Evolutionary conservation across 2,329 filamentous ascomycete genomes (phyloP), one percentile per base, ranked within the genome.

Genomic region (Talaromyces sp.): DNA sequence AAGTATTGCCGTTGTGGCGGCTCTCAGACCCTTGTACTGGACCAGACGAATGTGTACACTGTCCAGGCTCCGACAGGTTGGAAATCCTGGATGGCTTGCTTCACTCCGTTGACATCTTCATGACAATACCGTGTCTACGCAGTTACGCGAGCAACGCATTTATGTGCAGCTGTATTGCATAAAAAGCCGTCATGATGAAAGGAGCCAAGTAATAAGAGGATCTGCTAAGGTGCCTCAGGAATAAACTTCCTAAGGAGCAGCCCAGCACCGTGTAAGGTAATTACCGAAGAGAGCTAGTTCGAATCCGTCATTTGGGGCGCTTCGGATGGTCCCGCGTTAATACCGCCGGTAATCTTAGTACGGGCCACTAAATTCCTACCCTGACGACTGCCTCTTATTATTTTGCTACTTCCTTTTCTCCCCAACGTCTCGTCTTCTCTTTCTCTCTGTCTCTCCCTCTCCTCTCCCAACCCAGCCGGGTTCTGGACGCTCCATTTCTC

Each of bases 241-340:
- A 33, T 18, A 18, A n/a, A n/a, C n/a, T n/a, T n/a, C n/a, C n/a
- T n/a, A n/a, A 12, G 48, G 16, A 12, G 46, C 21, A 48, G 21
- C 3, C 6, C 23, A 25, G 21, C n/a, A 39, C 14, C 2, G 21
- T 9, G 23, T 33, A 33, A 25, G 16, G 44, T 52, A 52, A 33
- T 33, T 54, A 54, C n/a, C 5, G 18, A 21, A 21, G 9, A 3
- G n/a, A 21, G 50, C 31, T 54, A 21, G 21, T 54, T 35, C 9
- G 31, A n/a, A 54, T 23, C 50, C 50, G 31, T 35, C 50, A 35
- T 35, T 35, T 42, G 16, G 54, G 54, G 54, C 54, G 54, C 54
- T 18, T 42, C 54, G 54, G 54, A 25, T 42, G 54, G 54, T 57
- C 54, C 54, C 54, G 54, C 21, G 54, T 57, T 42, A 37, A 35